Evolutionary conservation across 768 basidiomycete genomes (phyloP), one percentile per base, ranked within the genome.

Genomic region (Hygrophorus pudorinus): DNA sequence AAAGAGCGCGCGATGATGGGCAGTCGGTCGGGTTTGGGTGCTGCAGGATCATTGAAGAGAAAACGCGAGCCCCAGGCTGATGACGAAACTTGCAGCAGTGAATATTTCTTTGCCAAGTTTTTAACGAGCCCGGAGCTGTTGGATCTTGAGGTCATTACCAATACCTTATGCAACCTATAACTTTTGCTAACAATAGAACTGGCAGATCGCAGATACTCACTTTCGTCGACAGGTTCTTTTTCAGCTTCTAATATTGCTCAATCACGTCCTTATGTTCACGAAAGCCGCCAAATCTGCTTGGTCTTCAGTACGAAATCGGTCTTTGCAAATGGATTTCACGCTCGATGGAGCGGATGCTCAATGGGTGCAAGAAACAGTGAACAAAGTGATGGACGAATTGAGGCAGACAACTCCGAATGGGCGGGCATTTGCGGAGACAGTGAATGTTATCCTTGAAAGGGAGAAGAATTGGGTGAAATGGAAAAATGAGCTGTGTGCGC

Each of bases 21-120:
- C 5, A 82, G 78, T 51, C 74, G 81, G 46, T 62, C 65, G 4
- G 67, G 46, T 17, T 49, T 61, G 1, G 64, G 64, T 11, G 59
- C 64, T 45, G 54, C 61, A 35, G 59, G 51, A 7, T 62, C 63
- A 0, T 57, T 73, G 45, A 89, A 85, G 61, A 71, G 81, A 46
- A 85, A 81, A 63, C 76, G 81, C 17, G 85, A 83, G 14, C 58
- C 60, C 7, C 76, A 77, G 28, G 3, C 35, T 29, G 54, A 60
- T n/a, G 72, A 75, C 41, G 81, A 78, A 54, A 65, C 62, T 12
- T 69, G 68, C 44, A 63, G 66, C 14, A 76, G 68, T 39, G 82
- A 91, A 48, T 92, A 91, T 57, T 94, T 93, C 64, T 93, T 92
- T 55, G 87, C 91, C 30, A 96, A 93, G 61, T 93, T 90, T 63